Evolutionary conservation across 225 moss, liverwort and hornwort genomes (phyloP), one percentile per base, ranked within the genome.

Genomic region (Polytrichum commune): DNA sequence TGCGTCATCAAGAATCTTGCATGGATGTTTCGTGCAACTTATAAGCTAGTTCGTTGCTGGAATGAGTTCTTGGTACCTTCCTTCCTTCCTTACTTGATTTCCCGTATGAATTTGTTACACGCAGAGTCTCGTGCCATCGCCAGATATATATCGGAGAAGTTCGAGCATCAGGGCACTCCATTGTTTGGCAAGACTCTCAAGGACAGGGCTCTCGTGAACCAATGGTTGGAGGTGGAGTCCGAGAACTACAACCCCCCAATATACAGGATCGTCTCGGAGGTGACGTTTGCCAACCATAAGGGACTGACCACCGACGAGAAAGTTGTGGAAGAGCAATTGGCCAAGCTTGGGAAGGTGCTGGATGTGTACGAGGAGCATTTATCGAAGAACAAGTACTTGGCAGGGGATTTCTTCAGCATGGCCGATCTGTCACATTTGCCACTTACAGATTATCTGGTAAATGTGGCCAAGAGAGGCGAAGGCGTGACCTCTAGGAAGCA

Each of bases 91-190:
- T 8, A 33, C 33, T 33, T 23, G 6, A 58, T 19, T 58, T 58
- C n/a, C n/a, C 58, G 4, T 23, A 38, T 13, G 38, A 38, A 38
- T 13, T 3, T 38, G 38, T 38, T 22, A 58, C 20, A 58, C 23
- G 61, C 84, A 85, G 85, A 85, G 55, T 85, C 85, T 56, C 81
- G 85, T 33, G 85, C 85, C 8, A 85, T 85, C 18, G 72, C 72
- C 0, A 74, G 78, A 13, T 61, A 30, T 55, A 20, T 81, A 13
- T 63, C 75, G 0, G 25, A 63, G 22, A 81, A 78, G 73, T 75
- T 63, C 63, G 81, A 75, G 5, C 35, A 38, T 7, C 68, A 81
- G 57, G 81, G 85, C 22, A 61, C 73, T 1, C 19, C 75, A 27
- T 70, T 85, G 53, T 75, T 72, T 22, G 85, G 85, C 8, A 54